These are phyloP conservation scores for Trichoderma sp. DNA, from an alignment of 2,329 filamentous ascomycete genomes.

Conservation along the genomic window DNA sequence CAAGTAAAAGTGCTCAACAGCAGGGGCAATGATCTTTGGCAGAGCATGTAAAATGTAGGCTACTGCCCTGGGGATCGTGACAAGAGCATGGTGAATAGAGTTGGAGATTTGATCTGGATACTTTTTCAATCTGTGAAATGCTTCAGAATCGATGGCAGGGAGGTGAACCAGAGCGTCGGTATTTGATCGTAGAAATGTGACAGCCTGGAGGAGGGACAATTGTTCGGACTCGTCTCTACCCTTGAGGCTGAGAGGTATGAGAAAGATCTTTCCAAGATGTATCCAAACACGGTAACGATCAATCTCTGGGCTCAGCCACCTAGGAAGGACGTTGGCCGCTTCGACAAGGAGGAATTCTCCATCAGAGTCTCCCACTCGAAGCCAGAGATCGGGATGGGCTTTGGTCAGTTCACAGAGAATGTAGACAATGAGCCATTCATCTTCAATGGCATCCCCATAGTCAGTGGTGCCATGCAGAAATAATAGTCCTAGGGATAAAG, in stretches of 20 bases:
- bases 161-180: conserved; percentile 68
- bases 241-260: conserved; percentile 61
- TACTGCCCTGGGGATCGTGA: conserved; percentile 77
- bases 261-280: conserved; percentile 69
- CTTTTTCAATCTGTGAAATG: conserved; percentile 83
- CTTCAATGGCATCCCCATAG: conserved; percentile 92
- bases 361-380: conserved; percentile 81
- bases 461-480: conserved; percentile 77
- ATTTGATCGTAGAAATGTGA: conserved; percentile 58
- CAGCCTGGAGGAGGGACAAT: conserved; percentile 66
- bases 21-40: conserved; percentile 76
- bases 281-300: conserved; percentile 91
- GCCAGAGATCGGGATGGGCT: conserved; percentile 73
- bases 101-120: conserved; percentile 76
- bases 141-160: conserved; percentile 76
- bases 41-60: conserved; percentile 76
- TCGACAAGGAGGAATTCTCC: conserved; percentile 96
- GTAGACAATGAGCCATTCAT: conserved; percentile 97
- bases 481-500: conserved; percentile 44
- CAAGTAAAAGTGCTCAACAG: conserved; percentile 89
- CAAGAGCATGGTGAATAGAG: conserved; percentile 73
- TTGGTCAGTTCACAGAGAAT: conserved; percentile 79
- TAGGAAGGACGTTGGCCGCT: conserved; percentile 82
- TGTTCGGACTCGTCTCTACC: conserved; percentile 28
- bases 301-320: conserved; percentile 89